A percentile compares a stretch with the other conserved stretches of the same genome.
These are phyloP conservation scores for Coffea humblotiana DNA, from an alignment of 305 asterid genomes.

Conservation along the genomic window DNA sequence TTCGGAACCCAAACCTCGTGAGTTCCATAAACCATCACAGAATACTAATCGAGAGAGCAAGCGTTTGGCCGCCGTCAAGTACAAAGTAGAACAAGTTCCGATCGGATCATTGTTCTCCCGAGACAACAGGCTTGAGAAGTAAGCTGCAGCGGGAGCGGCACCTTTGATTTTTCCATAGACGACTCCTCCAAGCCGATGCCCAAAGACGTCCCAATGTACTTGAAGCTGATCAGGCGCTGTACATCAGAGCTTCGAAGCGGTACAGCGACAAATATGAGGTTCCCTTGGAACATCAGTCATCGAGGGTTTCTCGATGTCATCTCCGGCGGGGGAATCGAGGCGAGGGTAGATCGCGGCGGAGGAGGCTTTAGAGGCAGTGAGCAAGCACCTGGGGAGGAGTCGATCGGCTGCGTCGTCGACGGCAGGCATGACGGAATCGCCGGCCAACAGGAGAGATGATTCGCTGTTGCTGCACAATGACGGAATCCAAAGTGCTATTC, in stretches of 20 bases:
- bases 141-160: conserved; percentile 48
- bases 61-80: conserved; percentile 43
- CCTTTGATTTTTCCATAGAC: conserved; percentile 30
- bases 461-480: conserved; percentile 63
- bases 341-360: neutral
- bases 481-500: conserved; percentile 86
- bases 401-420: conserved; percentile 62
- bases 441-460: conserved; percentile 66
- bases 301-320: conserved; percentile 47
- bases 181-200: conserved; percentile 34
- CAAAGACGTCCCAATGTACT: conserved; percentile 48
- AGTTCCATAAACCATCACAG: conserved; percentile 33
- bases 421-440: conserved; percentile 34
- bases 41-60: conserved; percentile 35
- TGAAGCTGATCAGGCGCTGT: conserved; percentile 65
- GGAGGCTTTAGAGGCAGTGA: conserved; percentile 54
- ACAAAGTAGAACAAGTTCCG: conserved; percentile 37
- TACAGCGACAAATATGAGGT: conserved; percentile 31
- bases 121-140: conserved; percentile 77
- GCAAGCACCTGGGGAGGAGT: conserved; percentile 59
- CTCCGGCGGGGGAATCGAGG: conserved; percentile 54
- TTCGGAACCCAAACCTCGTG: conserved; percentile 8
- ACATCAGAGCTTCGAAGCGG: conserved; percentile 46
- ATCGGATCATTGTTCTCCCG: conserved; percentile 35
- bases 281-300: conserved; percentile 29